phyloP scores from a whole-genome alignment of 148 eudicot genomes.

The Rhododendron henanense region DNA sequence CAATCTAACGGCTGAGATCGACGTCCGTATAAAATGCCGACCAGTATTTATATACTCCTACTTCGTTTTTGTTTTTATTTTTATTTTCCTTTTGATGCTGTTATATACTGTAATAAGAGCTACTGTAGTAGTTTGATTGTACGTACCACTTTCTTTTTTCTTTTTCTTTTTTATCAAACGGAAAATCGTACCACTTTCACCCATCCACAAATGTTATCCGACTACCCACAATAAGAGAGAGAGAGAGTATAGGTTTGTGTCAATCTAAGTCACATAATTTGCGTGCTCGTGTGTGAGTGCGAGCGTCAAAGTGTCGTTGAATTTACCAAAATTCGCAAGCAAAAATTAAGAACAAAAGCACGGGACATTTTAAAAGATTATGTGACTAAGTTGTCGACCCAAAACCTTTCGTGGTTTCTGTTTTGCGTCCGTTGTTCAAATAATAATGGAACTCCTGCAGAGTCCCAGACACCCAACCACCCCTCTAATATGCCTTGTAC shows the following conservation, averaged over 20 bases:
- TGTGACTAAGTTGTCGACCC: background rate
- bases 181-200: background rate
- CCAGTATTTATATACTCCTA: too few species aligned
- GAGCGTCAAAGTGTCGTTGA: too few species aligned
- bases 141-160: background rate
- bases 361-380: background rate
- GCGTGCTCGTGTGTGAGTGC: background rate
- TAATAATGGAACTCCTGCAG: background rate
- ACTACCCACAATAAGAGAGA: too few species aligned
- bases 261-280: too few species aligned
- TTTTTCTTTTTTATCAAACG: too few species aligned
- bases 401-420: background rate
- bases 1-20: too few species aligned
- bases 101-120: too few species aligned
- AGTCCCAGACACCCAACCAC: background rate
- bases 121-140: background rate
- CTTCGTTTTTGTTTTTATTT: background rate
- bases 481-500: background rate
- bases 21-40: too few species aligned
- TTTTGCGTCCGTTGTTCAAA: background rate
- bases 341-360: background rate
- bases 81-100: too few species aligned
- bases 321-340: too few species aligned
- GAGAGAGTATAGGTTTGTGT: too few species aligned
- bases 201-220: background rate